Base-by-base conservation (phyloP, 768 basidiomycete genomes). In the Rhodotorula diobovata region DNA sequence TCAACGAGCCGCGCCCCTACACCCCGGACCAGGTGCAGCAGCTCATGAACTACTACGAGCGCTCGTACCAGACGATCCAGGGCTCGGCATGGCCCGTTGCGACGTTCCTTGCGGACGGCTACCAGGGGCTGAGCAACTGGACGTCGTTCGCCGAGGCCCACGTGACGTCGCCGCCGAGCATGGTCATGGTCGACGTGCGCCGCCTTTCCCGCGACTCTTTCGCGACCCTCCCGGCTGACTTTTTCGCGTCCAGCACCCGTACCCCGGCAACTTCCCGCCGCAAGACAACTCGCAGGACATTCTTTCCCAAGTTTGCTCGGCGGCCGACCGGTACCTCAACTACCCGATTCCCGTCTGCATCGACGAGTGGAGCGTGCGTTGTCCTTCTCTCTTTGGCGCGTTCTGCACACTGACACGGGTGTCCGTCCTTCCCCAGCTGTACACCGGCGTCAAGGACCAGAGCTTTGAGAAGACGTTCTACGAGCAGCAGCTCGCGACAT, bases 1-100 rank as follows among this genome's bases (percentile, higher is more conserved):
- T 75, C 71, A 77, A 77, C 66, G 75, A 76, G 60, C 73, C 77
- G 28, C 72, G 72, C 28, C 73, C 74, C 2, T 78, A 78, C 74
- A 73, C 67, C 7, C 41, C 66, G 34, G 72, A 41, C 28, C 73
- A 78, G 51, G 60, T 63, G 45, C 8, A 55, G 2, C 71, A 73
- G 46, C 71, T 79, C 48, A 15, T 48, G 30, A 67, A 66, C 58
- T 79, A 72, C 61, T 77, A 73, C 60, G 65, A 74, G 30, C 71
- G 69, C 48, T 69, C 67, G 4, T 72, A 73, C 67, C 35, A 50
- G 50, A 64, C 71, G 4, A 68, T 75, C n/a, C 70, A 71, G 63
- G 15, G 28, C 2, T 68, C 67, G 6, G 25, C 56, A 0, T 69
- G 59, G 54, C 66, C 77, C 0, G 63, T 74, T 57, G 59, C 75